Evolutionary conservation across 1,284 basidiomycete species (phyloP).

Genomic region (Malassezia globosa): DNA sequence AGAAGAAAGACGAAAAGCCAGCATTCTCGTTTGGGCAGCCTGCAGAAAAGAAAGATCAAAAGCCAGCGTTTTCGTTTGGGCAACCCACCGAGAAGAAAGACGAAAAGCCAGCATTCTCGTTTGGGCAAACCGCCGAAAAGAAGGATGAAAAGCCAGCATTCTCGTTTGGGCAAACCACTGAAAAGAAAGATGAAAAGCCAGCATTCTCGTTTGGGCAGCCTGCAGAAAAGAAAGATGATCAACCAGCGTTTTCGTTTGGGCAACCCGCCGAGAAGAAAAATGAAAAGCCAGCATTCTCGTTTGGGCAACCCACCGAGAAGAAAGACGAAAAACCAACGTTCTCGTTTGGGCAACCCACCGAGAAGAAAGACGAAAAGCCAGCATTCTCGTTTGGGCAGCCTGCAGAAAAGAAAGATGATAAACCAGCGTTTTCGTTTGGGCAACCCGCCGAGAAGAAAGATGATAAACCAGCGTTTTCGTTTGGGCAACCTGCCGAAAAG

Average conservation of each 20-base stretch:
- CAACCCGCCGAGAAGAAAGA: neutral
- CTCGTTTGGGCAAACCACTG: constrained; percentile 20
- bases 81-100: constrained; percentile 5
- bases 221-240: neutral
- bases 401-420: neutral
- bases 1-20: neutral
- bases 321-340: neutral
- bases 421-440: constrained; percentile 12
- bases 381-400: constrained; percentile 24
- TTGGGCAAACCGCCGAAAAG: neutral
- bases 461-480: constrained; percentile 13
- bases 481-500: constrained; percentile 5
- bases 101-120: constrained; percentile 6
- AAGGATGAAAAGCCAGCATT: constrained; percentile 12
- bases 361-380: constrained; percentile 5
- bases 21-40: constrained; percentile 10
- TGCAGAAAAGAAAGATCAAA: neutral
- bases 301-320: neutral
- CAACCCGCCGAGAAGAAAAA: neutral
- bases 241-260: constrained; percentile 11
- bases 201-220: neutral
- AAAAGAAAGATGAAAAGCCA: constrained; percentile 2
- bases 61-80: neutral
- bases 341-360: constrained; percentile 1
- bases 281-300: constrained; percentile 5